These are phyloP conservation scores for Peniophora sp. DNA, from an alignment of 1,284 basidiomycete genomes.

Conservation along the genomic window DNA sequence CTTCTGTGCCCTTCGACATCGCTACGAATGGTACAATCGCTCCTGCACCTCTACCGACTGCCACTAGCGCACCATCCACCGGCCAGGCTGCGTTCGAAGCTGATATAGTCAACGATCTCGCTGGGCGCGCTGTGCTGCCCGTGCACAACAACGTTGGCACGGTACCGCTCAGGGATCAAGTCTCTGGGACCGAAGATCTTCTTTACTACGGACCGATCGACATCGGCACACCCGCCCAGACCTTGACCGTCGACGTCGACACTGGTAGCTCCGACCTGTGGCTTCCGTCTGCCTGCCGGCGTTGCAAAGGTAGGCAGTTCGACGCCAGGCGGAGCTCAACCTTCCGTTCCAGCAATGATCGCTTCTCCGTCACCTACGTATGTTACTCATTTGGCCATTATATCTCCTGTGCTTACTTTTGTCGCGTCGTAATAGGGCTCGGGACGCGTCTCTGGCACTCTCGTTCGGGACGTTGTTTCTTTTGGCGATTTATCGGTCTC, in stretches of 20 bases:
- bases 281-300: conserved; percentile 34
- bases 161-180: conserved; percentile 31
- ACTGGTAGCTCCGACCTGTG: conserved; percentile 57
- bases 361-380: conserved; percentile 52
- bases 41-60: neutral
- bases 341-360: conserved; percentile 21
- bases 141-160: conserved; percentile 9
- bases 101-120: neutral
- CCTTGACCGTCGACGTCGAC: conserved; percentile 43
- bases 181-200: conserved; percentile 30
- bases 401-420: conserved; percentile 7
- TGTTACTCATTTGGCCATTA: conserved; percentile 19
- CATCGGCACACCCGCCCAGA: conserved; percentile 41
- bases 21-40: neutral
- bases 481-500: conserved; percentile 34
- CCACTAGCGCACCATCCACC: conserved; percentile 2
- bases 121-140: conserved; percentile 6
- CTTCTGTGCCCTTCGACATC: conserved; percentile 4
- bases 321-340: conserved; percentile 30
- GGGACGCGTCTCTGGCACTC: conserved; percentile 38
- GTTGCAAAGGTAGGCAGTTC: conserved; percentile 32
- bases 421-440: conserved; percentile 28
- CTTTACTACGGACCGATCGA: conserved; percentile 41
- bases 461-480: conserved; percentile 40
- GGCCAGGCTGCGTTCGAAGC: neutral